Evolutionary conservation across 345 rosid genomes (phyloP), one percentile per base, ranked within the genome.

Genomic region (Garcia nutans): DNA sequence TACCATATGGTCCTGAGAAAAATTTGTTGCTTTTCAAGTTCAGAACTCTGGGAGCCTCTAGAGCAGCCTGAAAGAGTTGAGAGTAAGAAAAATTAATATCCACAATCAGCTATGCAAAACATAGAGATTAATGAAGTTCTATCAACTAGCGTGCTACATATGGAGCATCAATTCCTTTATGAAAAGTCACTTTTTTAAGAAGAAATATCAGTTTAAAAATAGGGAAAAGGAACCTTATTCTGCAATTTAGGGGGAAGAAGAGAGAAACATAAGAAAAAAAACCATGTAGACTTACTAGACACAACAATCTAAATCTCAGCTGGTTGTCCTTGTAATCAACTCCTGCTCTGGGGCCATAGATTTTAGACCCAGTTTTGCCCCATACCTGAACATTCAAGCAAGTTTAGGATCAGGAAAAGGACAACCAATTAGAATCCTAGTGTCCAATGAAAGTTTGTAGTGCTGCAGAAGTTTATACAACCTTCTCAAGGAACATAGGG

Each of bases 1-100:
- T 74, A 91, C 99, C 97, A 76, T 96, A 93, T 74, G 99, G 92
- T 77, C 99, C 97, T 16, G 97, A 90, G 86, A 91, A 90, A 72
- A 84, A 55, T 55, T 82, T 67, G 79, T 77, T 85, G 79, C 81
- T 87, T 80, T 76, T 85, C 71, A 93, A 82, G 66, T 89, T 91
- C 76, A 96, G 86, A 84, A 96, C 88, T 70, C 83, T 88, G 2
- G 98, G 97, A 71, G 93, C 99, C 85, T 89, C 94, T 16, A 96
- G 87, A 80, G 99, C 98, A 79, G 97, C 99, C 97, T 94, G 82
- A 76, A 82, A 79, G 60, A 44, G 54, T 71, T 49, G 74, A 12
- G 49, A 65, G 22, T 9, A n/a, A 17, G 44, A 23, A 37, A 37
- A 37, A 45, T 50, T n/a, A 50, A 2, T 16, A 47, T 68, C 23